These are phyloP conservation scores for Dictyostelium capitatum DNA, from an alignment of 78 protist genomes.

Conservation along the genomic window DNA sequence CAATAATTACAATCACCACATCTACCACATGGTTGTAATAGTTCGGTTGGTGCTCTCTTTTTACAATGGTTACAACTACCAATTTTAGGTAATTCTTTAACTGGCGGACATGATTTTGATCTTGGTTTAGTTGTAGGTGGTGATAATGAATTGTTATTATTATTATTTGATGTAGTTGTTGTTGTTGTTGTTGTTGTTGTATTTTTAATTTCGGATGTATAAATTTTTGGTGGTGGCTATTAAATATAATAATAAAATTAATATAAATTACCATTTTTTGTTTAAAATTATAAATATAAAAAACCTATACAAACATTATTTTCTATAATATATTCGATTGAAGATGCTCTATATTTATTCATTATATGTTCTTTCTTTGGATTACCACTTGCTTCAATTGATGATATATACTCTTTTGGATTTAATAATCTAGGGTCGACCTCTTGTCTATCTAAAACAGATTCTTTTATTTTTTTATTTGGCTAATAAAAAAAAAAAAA, in stretches of 20 bases:
- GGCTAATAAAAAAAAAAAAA: neutral
- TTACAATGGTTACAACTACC: constrained; percentile 55
- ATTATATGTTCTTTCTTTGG: constrained; percentile 49
- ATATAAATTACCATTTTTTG: neutral
- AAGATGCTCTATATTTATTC: constrained; percentile 58
- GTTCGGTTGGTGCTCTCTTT: neutral
- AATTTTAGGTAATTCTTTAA: neutral
- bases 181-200: too few species aligned
- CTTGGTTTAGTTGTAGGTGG: constrained; percentile 20
- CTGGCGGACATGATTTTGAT: constrained; percentile 56
- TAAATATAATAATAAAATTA: neutral
- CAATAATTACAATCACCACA: constrained; percentile 60
- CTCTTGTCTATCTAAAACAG: neutral
- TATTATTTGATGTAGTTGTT: neutral
- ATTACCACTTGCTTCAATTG: constrained; percentile 49
- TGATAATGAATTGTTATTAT: neutral
- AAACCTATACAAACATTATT: constrained; percentile 18
- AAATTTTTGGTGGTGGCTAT: constrained; percentile 32
- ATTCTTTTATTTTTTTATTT: neutral
- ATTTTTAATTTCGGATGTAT: neutral
- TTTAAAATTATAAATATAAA: neutral
- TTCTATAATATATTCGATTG: constrained; percentile 42
- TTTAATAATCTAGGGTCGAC: constrained; percentile 16
- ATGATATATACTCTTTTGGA: constrained; percentile 51
- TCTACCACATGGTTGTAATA: constrained; percentile 35